Evolutionary conservation across 345 rosid genomes (phyloP).

Genomic region (Gynandropsis gynandra): DNA sequence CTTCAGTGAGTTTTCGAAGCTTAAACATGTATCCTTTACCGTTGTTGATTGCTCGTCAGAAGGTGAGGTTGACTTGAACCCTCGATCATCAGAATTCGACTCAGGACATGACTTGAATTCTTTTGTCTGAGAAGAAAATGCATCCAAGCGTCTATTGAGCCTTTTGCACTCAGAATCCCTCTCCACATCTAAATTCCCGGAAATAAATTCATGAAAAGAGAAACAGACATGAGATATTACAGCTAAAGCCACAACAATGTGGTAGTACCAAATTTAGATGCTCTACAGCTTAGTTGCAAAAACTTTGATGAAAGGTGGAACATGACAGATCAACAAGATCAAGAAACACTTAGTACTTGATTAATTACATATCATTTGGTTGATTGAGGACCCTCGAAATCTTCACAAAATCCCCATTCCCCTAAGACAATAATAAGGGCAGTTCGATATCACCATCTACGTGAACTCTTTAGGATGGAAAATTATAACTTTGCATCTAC

Average conservation of each 20-base stretch:
- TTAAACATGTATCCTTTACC: conserved; percentile 19
- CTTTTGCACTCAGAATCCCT: conserved; percentile 25
- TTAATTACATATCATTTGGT: no score
- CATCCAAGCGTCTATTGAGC: conserved; percentile 19
- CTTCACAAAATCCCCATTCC: no score
- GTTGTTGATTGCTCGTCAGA: conserved; percentile 23
- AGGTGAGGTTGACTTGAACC: conserved; percentile 17
- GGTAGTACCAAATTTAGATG: no score
- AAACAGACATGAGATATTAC: not conserved
- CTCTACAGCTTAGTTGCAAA: no score
- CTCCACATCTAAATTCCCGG: conserved; percentile 39
- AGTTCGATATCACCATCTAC: no score
- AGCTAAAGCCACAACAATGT: no score
- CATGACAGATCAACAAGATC: no score
- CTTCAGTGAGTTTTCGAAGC: conserved; percentile 17
- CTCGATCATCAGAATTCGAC: conserved; percentile 9
- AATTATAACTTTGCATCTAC: no score
- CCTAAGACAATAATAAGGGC: no score
- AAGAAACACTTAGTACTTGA: no score
- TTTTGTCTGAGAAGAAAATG: conserved; percentile 16
- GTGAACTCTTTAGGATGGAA: not conserved
- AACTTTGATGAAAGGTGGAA: no score
- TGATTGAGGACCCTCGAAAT: no score
- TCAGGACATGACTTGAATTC: conserved; percentile 18
- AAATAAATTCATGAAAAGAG: conserved; percentile 4